These are phyloP conservation scores for Brettanomyces nanus DNA, from an alignment of 805 yeast genomes.

Conservation along the genomic window DNA sequence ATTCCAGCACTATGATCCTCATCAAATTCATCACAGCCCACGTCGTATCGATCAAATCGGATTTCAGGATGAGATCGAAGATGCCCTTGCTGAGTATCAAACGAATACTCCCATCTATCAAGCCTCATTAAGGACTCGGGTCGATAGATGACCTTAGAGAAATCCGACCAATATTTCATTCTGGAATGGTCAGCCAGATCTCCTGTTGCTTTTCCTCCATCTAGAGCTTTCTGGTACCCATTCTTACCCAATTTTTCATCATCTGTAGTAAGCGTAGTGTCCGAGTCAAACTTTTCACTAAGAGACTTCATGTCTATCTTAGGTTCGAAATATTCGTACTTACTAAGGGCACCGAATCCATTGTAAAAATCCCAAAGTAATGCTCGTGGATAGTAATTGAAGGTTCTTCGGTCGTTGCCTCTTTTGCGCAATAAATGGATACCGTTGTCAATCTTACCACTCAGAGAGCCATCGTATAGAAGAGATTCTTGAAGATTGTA, in stretches of 20 bases:
- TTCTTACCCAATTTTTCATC: constrained; percentile 35
- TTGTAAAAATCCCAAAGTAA: constrained; percentile 72
- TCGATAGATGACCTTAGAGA: constrained; percentile 54
- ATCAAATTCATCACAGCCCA: constrained; percentile 57
- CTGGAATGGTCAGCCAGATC: constrained; percentile 31
- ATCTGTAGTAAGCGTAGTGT: constrained; percentile 19
- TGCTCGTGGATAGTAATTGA: constrained; percentile 74
- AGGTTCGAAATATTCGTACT: constrained; percentile 36
- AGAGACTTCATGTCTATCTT: constrained; percentile 11
- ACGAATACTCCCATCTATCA: constrained; percentile 51
- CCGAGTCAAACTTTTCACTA: constrained; percentile 7
- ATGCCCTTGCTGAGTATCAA: constrained; percentile 18
- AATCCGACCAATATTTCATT: constrained; percentile 75
- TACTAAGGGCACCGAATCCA: constrained; percentile 66
- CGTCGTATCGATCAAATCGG: constrained; percentile 37
- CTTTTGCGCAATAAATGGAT: constrained; percentile 5
- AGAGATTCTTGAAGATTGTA: constrained; percentile 72
- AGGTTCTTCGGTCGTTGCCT: constrained; percentile 29
- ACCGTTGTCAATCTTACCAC: neutral
- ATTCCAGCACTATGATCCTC: constrained; percentile 20
- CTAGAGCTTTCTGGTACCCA: constrained; percentile 58
- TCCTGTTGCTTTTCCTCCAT: constrained; percentile 30
- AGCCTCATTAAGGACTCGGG: constrained; percentile 52
- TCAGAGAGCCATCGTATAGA: constrained; percentile 28
- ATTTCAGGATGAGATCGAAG: constrained; percentile 22